phyloP scores from a whole-genome alignment of 2,329 filamentous ascomycete genomes.

The Nannizzia gypsea region DNA sequence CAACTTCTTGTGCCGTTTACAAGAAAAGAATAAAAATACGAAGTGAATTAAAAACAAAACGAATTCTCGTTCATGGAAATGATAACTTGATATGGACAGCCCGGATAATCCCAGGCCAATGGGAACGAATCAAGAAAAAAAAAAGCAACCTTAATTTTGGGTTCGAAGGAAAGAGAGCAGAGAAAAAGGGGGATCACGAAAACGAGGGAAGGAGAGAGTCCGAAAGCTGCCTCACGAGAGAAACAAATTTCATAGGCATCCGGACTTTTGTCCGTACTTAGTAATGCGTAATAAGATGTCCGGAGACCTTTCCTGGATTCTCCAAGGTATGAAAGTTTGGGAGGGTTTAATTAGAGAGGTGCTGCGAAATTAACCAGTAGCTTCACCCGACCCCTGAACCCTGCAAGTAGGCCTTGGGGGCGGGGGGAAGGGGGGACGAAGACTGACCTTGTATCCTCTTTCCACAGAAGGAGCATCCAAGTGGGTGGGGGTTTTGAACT shows the following conservation, averaged over 20 bases:
- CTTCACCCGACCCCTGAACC: not conserved
- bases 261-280: not conserved
- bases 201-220: not conserved
- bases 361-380: not conserved
- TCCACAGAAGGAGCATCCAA: not conserved
- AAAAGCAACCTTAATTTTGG: not conserved
- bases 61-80: not conserved
- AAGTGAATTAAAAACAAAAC: not conserved
- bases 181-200: not conserved
- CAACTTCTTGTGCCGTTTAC: too few species aligned
- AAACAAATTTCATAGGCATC: not conserved
- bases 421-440: not conserved
- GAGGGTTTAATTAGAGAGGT: slow-evolving; percentile 3
- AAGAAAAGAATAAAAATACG: too few species aligned
- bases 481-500: not conserved
- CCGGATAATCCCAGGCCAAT: not conserved
- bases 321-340: not conserved
- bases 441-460: not conserved
- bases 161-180: not conserved
- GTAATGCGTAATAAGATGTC: not conserved
- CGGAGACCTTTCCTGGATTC: not conserved
- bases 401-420: slow-evolving; percentile 1
- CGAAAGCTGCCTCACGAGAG: not conserved
- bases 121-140: not conserved
- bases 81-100: not conserved